Evolutionary conservation across 441 rosid species (phyloP), one percentile per base, ranked within the genome.

Genomic region (Mallotus repandus): DNA sequence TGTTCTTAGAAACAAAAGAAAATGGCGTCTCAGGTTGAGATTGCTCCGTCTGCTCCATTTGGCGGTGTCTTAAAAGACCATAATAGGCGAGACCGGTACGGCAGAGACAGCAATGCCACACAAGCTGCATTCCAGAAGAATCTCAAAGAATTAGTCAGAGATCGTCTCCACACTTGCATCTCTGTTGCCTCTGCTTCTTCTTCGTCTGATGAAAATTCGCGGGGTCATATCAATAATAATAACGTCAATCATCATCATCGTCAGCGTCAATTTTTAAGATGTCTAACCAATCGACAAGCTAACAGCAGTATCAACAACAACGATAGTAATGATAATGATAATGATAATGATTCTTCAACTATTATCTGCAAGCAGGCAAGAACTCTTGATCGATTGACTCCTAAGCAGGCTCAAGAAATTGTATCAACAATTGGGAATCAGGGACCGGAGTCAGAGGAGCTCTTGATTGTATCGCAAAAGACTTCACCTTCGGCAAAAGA

Each of bases 11-110:
- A 38, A 32, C 3, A 29, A 29, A 29, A 29, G 15, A 45, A 63
- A 73, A 90, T 95, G 99, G 96, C 92, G 15, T 91, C 91, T 7
- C 89, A 91, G 49, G 88, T 92, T 1, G 92, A 91, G 83, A 78
- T 90, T 14, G 89, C 79, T 32, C 74, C 96, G 3, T 87, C 94
- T 25, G 65, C 89, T 21, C 85, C 88, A 21, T 85, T 92, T 74
- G 86, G 86, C 64, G 81, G 91, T 70, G 86, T 89, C 19, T 81
- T 91, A 57, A 85, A 86, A 77, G 96, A 89, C 65, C 88, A 77
- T 19, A 89, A 72, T 61, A 74, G 87, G 66, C 85, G 82, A 45
- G 86, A 86, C 55, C 75, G 82, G 68, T 76, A 54, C 68, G 45
- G 81, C 76, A 79, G 82, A 72, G 88, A 85, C 14, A 77, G 69